phyloP scores from a whole-genome alignment of 257 asterid species.

The Paraleonurus japonicus region DNA sequence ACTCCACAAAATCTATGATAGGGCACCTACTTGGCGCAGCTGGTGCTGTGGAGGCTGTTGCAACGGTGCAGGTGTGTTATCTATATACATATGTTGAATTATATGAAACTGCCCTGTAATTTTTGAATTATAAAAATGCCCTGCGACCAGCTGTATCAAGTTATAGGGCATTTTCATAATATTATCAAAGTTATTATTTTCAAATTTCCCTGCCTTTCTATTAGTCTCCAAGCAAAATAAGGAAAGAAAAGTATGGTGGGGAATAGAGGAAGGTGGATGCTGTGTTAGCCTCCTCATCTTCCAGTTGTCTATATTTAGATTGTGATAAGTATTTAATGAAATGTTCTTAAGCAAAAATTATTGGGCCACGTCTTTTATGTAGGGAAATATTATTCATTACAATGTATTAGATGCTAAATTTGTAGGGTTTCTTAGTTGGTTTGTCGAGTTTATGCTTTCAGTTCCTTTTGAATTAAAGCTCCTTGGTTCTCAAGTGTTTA shows the following conservation, averaged over 20 bases:
- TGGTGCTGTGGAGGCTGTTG: slow-evolving; percentile 98
- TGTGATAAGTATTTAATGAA: background rate
- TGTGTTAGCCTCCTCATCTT: background rate
- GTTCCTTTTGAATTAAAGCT: slow-evolving; percentile 10
- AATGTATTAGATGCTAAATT: background rate
- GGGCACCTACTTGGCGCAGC: slow-evolving; percentile 99
- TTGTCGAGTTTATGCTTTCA: background rate
- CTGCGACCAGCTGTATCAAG: too few relatives aligned
- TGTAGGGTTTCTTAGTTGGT: slow-evolving; percentile 7
- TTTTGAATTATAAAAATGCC: too few relatives aligned
- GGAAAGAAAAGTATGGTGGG: background rate
- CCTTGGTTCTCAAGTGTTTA: slow-evolving; percentile 13
- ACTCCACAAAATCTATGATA: slow-evolving; percentile 95
- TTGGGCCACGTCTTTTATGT: background rate
- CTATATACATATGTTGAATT: slow-evolving; percentile 4
- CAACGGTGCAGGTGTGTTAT: slow-evolving; percentile 77
- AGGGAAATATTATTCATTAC: background rate
- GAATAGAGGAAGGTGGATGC: background rate
- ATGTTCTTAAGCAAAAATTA: background rate
- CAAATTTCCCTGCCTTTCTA: too few relatives aligned
- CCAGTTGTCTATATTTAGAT: slow-evolving; percentile 1
- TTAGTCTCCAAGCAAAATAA: background rate
- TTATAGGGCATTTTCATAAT: too few relatives aligned
- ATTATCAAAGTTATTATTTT: too few relatives aligned
- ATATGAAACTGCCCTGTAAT: too few relatives aligned